Evolutionary conservation across 257 asterid species (phyloP).

Genomic region (Fraxinus anomala): DNA sequence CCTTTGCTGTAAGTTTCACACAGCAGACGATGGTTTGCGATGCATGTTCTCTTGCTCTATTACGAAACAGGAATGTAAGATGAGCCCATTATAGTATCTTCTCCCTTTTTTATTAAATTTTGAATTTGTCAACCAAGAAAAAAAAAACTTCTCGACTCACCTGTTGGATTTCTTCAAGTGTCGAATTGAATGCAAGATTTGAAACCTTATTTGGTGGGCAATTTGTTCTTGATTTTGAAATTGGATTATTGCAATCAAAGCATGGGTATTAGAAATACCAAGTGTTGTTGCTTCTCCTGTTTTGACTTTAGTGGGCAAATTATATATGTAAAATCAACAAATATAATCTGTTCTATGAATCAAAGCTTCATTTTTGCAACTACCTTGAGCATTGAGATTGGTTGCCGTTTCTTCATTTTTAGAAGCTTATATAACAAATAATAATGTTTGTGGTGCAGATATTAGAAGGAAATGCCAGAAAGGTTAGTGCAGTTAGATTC

Average conservation of each 20-base stretch:
- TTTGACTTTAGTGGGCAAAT: background rate
- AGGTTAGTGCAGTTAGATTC: constrained; percentile 90
- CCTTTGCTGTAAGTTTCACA: background rate
- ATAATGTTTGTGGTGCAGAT: constrained; percentile 52
- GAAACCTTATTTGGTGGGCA: background rate
- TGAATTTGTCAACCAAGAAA: background rate
- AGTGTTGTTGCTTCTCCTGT: background rate
- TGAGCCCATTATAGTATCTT: background rate
- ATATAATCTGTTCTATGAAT: constrained; percentile 6
- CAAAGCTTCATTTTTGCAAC: constrained; percentile 3
- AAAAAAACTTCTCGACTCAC: background rate
- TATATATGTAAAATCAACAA: background rate
- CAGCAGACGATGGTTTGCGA: background rate
- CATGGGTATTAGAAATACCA: background rate
- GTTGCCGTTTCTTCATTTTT: background rate
- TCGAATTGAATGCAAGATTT: background rate
- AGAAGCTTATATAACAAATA: background rate
- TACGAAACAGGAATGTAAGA: background rate
- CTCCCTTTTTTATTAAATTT: background rate
- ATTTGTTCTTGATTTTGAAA: background rate
- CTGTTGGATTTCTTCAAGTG: background rate
- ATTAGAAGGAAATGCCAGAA: constrained; percentile 94
- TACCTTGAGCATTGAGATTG: background rate
- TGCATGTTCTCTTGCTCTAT: background rate
- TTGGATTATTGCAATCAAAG: background rate